phyloP scores from a whole-genome alignment of 352 stramenopile species.

The Pythium monospermum region DNA sequence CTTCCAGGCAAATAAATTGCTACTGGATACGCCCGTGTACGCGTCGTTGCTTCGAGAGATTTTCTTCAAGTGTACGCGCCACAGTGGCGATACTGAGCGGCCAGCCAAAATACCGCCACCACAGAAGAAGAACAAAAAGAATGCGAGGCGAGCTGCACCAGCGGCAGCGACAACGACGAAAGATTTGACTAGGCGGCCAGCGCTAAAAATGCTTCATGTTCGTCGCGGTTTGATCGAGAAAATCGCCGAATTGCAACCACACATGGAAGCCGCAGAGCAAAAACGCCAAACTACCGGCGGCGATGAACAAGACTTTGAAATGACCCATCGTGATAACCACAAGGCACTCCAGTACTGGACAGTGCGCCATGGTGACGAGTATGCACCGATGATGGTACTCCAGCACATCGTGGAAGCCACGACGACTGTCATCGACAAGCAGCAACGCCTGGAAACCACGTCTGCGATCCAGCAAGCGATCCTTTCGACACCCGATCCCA shows the following conservation, averaged over 20 bases:
- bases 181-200: conserved; percentile 27
- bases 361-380: conserved; percentile 23
- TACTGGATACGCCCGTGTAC: conserved; percentile 52
- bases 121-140: neutral
- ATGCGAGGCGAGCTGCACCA: conserved; percentile 13
- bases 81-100: no score
- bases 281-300: no score
- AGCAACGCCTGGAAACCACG: conserved; percentile 37
- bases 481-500: conserved; percentile 31
- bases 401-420: conserved; percentile 61
- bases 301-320: no score
- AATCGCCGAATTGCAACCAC: conserved; percentile 23
- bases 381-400: conserved; percentile 58
- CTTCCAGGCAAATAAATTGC: conserved; percentile 37
- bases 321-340: no score
- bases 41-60: conserved; percentile 63
- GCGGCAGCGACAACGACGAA: conserved; percentile 34
- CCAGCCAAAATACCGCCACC: no score
- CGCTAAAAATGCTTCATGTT: conserved; percentile 53
- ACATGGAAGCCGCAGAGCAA: neutral
- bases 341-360: conserved; percentile 49
- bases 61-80: conserved; percentile 68
- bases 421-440: conserved; percentile 51
- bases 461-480: conserved; percentile 40
- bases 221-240: conserved; percentile 45